A percentile compares a stretch with the other conserved stretches of the same genome.
Evolutionary conservation across 2,329 filamentous ascomycete species (phyloP).

Genomic region (Hymenoscyphus repandus): DNA sequence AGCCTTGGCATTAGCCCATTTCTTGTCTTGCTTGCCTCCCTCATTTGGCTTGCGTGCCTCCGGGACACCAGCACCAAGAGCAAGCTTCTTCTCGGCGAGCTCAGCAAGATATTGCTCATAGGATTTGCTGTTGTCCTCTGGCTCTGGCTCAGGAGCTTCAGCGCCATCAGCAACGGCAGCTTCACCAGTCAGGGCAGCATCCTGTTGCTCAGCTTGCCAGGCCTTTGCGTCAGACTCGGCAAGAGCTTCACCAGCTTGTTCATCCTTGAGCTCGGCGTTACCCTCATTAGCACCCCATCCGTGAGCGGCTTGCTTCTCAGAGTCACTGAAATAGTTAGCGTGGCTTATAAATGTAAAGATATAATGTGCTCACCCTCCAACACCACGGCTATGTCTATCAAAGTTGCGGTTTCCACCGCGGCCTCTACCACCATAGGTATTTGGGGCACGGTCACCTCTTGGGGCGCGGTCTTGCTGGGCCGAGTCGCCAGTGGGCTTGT

Average conservation of each 20-base stretch:
- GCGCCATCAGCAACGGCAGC: conserved; percentile 37
- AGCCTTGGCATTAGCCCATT: conserved; percentile 82
- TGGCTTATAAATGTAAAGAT: neutral
- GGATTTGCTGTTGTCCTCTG: conserved; percentile 78
- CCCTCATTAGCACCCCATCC: conserved; percentile 85
- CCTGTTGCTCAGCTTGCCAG: too few relatives aligned
- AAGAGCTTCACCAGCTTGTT: conserved; percentile 85
- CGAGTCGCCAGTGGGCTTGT: conserved; percentile 69
- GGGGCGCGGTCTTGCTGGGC: conserved; percentile 43
- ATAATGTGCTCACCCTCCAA: conserved; percentile 26
- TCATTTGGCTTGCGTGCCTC: conserved; percentile 89
- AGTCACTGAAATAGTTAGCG: conserved; percentile 49
- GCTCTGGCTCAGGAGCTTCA: conserved; percentile 41
- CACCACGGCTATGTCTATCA: conserved; percentile 34
- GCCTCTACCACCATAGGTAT: conserved; percentile 50
- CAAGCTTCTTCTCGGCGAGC: conserved; percentile 69
- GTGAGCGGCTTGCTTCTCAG: conserved; percentile 82
- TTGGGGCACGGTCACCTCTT: conserved; percentile 37
- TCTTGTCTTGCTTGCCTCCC: conserved; percentile 80
- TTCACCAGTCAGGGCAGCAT: conserved; percentile 48
- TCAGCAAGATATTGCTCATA: conserved; percentile 84
- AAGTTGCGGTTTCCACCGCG: conserved; percentile 28
- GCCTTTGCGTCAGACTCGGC: conserved; percentile 78
- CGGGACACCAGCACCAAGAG: conserved; percentile 57
- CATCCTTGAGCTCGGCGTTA: conserved; percentile 80